These are phyloP conservation scores for Ophiocordyceps robertsii DNA, from an alignment of 2,329 filamentous ascomycete species.

Conservation along the genomic window DNA sequence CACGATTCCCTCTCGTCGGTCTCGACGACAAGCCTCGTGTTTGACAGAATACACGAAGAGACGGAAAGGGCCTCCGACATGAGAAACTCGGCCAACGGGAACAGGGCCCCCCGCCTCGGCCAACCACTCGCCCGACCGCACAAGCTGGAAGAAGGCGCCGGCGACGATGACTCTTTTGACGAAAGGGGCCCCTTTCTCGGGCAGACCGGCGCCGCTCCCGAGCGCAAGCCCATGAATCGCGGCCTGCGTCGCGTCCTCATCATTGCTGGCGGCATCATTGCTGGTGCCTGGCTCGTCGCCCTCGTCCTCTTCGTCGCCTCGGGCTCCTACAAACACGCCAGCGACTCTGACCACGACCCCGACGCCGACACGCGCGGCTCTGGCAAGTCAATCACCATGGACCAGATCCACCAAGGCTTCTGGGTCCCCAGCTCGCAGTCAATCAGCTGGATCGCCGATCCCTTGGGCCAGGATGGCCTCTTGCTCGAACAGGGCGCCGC, in stretches of 20 bases:
- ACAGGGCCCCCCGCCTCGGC: conserved; percentile 9
- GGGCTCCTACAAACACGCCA: conserved; percentile 52
- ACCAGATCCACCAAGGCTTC: conserved; percentile 52
- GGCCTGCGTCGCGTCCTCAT: conserved; percentile 50
- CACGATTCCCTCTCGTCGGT: conserved; percentile 56
- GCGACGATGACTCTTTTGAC: conserved; percentile 19
- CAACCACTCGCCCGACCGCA: conserved; percentile 19
- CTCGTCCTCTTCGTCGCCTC: conserved; percentile 52
- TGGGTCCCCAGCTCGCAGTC: conserved; percentile 52
- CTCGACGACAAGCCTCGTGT: conserved; percentile 74
- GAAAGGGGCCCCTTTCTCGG: conserved; percentile 42
- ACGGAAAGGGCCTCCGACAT: conserved; percentile 16
- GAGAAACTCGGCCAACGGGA: conserved; percentile 6
- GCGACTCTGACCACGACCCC: conserved; percentile 52
- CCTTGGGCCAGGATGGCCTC: conserved; percentile 69
- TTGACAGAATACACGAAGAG: conserved; percentile 59
- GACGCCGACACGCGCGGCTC: conserved; percentile 49
- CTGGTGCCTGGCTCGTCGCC: conserved; percentile 55
- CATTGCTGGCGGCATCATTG: conserved; percentile 45
- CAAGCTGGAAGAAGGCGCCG: conserved; percentile 16
- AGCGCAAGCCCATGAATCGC: conserved; percentile 47
- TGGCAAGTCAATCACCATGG: conserved; percentile 60
- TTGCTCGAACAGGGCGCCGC: conserved; percentile 57
- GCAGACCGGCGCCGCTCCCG: conserved; percentile 17
- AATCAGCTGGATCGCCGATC: conserved; percentile 66